Base-by-base conservation (phyloP, 2,329 filamentous ascomycete genomes). In the Cercospora zeina region DNA sequence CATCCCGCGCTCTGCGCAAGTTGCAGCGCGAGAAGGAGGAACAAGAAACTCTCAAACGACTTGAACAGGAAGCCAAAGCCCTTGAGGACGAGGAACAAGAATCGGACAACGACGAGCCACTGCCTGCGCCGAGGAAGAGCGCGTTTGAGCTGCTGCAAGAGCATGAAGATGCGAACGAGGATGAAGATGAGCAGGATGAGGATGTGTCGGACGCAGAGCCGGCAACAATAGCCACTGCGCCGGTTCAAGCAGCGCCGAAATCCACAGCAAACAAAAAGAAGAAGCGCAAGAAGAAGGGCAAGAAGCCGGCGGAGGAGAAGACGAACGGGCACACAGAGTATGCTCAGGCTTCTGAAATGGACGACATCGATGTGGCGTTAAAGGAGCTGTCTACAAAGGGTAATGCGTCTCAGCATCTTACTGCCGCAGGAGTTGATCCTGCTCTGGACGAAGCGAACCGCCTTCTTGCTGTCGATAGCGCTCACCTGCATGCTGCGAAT, bases 401-500 rank as follows among this genome's bases (percentile, higher is more conserved):
- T 14, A 68, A 70, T 34, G 58, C 65, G 49, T 68, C 62, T 59
- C 59, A 67, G 60, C 56, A 58, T 19, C 30, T 33, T 19, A 60
- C 67, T 4, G 53, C 70, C 14, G 66, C 65, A 24, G 70, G 70
- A 5, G 57, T 71, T 3, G 71, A 76, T 61, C 74, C 76, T 58
- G 77, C 78, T 55, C 73, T 77, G 51, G 76, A 83, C 54, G 80
- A 80, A 79, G 64, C 84, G 74, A 76, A 77, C 62, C 74, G 81
- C 19, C 75, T 89, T 11, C 78, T 90, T 0, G 77, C 82, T 2
- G 79, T 90, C 56, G 87, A 89, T 68, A 85, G 87, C 0, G 84
- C 89, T 67, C 86, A 92, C 69, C 83, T 99, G 10, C 93, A 93
- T 73, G 90, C 90, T 7, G 82, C 88, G 36, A 96, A 96, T 71